Conservation (phyloP, 2,329 filamentous ascomycete species). For the Arthrobotrys megalospora region DNA sequence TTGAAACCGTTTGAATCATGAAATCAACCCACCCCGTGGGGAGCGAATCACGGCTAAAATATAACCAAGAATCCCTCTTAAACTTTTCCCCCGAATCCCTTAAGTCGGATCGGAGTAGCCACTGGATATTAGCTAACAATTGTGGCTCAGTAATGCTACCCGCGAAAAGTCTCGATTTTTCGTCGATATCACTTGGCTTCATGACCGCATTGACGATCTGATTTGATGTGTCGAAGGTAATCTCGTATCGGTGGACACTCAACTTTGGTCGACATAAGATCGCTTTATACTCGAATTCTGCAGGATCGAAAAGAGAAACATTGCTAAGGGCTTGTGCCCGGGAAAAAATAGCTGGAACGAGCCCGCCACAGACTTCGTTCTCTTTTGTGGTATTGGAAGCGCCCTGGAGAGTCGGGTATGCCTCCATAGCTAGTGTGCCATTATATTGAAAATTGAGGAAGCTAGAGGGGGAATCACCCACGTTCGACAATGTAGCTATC, state of each 20-base stretch:
- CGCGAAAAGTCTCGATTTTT: conserved; percentile 16
- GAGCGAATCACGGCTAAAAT: conserved; percentile 70
- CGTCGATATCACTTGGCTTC: conserved; percentile 12
- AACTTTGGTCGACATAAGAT: conserved; percentile 42
- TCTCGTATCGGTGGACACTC: neutral
- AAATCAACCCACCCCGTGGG: conserved; percentile 69
- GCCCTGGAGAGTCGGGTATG: conserved; percentile 10
- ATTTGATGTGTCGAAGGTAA: conserved; percentile 33
- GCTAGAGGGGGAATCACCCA: neutral
- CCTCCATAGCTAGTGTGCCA: conserved; percentile 34
- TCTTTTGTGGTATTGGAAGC: conserved; percentile 25
- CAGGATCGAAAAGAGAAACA: neutral
- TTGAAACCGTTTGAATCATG: conserved; percentile 66
- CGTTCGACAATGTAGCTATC: neutral
- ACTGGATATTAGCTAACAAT: conserved; percentile 28
- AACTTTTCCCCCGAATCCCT: too few species aligned
- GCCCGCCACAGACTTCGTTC: conserved; percentile 26
- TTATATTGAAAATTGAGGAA: conserved; percentile 11
- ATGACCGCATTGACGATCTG: conserved; percentile 18
- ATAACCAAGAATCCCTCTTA: conserved; percentile 7
- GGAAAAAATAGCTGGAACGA: conserved; percentile 35
- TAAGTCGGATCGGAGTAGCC: conserved; percentile 47
- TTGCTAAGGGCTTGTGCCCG: conserved; percentile 1
- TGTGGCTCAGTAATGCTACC: conserved; percentile 35
- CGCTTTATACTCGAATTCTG: conserved; percentile 4